Evolutionary conservation across 2,329 filamentous ascomycete species (phyloP).

Genomic region (Aureobasidium sp.): DNA sequence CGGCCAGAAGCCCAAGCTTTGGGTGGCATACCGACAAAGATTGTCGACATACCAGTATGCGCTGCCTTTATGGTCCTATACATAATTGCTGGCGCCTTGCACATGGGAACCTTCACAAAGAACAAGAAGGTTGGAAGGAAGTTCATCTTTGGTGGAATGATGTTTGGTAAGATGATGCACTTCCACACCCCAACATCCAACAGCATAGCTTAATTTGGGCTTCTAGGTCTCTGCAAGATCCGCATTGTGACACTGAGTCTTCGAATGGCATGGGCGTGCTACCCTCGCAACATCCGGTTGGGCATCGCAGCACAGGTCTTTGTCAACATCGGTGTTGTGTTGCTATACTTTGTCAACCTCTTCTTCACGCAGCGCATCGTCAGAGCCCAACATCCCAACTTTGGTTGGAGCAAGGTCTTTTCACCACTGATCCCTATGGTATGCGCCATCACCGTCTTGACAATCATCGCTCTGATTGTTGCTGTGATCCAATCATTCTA

Average conservation of each 20-base stretch:
- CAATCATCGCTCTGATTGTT: conserved; percentile 58
- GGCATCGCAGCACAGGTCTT: conserved; percentile 57
- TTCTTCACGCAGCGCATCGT: conserved; percentile 68
- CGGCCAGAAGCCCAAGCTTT: conserved; percentile 35
- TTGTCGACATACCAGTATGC: conserved; percentile 56
- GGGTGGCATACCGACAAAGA: conserved; percentile 49
- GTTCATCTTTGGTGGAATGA: conserved; percentile 49
- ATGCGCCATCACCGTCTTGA: conserved; percentile 48
- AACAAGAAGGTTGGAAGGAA: conserved; percentile 47
- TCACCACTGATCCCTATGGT: conserved; percentile 47
- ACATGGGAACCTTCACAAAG: conserved; percentile 50
- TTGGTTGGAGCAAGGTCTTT: conserved; percentile 58
- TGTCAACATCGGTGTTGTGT: conserved; percentile 61
- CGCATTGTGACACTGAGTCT: conserved; percentile 39
- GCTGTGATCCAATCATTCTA: conserved; percentile 58
- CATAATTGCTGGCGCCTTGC: conserved; percentile 41
- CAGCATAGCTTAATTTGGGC: conserved; percentile 41
- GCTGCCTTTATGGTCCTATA: conserved; percentile 55
- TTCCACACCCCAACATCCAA: conserved; percentile 35
- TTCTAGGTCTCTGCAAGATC: conserved; percentile 41
- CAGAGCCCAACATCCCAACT: conserved; percentile 58
- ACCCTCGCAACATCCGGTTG: conserved; percentile 34
- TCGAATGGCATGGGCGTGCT: conserved; percentile 47
- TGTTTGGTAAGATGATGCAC: conserved; percentile 37
- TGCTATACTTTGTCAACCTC: conserved; percentile 71